Evolutionary conservation across 2,329 filamentous ascomycete species (phyloP), one percentile per base, ranked within the genome.

Genomic region (Fusarium setosum): DNA sequence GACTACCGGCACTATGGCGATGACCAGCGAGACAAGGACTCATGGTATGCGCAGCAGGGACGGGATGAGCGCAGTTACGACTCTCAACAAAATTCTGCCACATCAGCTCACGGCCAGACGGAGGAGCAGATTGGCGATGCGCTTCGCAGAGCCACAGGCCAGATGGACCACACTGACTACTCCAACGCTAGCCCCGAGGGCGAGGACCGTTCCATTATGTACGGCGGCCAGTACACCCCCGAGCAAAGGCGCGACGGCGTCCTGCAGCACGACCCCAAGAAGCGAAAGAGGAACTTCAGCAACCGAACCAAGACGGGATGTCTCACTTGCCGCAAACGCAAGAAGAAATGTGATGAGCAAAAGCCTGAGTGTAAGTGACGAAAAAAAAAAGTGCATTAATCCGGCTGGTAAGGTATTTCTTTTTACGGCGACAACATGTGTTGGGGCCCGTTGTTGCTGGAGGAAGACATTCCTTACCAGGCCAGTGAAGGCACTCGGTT

Each of bases 331-430:
- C 87, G 95, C 61, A 88, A 88, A 75, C 87, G 95, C 59, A 98
- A 98, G 86, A 98, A 98, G 88, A 98, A 98, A 80, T 98, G 96
- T 75, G 95, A 98, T 75, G 96, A 98, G 81, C 87, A 87, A 53
- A 96, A 97, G 77, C 96, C 96, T 23, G 89, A 93, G 77, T 98
- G 96, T 96, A 84, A 84, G 92, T 83, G 13, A 10, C 54, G 20
- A 31, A 26, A 35, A 17, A 31, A 45, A 41, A 31, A 37, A 13
- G 26, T 44, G 21, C 42, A 37, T 11, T 26, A 29, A n/a, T n/a
- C n/a, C n/a, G n/a, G n/a, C n/a, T n/a, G n/a, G n/a, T n/a, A n/a
- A n/a, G n/a, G n/a, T n/a, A n/a, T n/a, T n/a, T n/a, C n/a, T n/a
- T n/a, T n/a, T n/a, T n/a, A n/a, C n/a, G n/a, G n/a, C n/a, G n/a